Percentiles rank a stretch among this genome's conserved stretches.
Evolutionary conservation across 1,284 basidiomycete species (phyloP).

Genomic region (Cryptococcus deneoformans): DNA sequence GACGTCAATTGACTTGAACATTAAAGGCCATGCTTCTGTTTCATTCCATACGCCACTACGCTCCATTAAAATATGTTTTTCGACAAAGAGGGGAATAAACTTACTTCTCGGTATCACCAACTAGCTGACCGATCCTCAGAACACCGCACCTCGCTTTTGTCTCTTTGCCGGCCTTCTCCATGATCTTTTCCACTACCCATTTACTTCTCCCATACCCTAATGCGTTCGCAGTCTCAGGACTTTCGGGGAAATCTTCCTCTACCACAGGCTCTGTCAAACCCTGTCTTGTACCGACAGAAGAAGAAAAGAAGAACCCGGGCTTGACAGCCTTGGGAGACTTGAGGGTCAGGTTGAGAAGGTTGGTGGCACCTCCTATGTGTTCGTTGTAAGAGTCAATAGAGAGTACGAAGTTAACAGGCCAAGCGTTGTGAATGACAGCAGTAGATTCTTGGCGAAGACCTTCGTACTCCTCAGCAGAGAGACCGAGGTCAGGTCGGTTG

Average conservation of each 20-base stretch:
- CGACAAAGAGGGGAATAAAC: constrained; percentile 1
- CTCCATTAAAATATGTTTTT: constrained; percentile 13
- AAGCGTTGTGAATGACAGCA: constrained; percentile 54
- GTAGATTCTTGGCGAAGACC: constrained; percentile 50
- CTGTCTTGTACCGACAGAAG: constrained; percentile 54
- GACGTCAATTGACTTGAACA: constrained; percentile 51
- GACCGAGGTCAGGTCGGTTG: constrained; percentile 51
- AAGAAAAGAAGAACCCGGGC: constrained; percentile 59
- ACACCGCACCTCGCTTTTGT: constrained; percentile 48
- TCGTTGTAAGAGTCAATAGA: constrained; percentile 55
- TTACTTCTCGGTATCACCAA: constrained; percentile 53
- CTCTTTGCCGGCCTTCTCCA: constrained; percentile 49
- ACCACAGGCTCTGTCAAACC: constrained; percentile 27
- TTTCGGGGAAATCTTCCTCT: constrained; percentile 29
- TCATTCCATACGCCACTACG: constrained; percentile 59
- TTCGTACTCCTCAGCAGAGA: constrained; percentile 48
- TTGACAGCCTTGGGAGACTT: constrained; percentile 46
- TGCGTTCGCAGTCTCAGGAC: constrained; percentile 28
- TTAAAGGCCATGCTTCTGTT: constrained; percentile 56
- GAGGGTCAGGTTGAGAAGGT: constrained; percentile 58
- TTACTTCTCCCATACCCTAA: constrained; percentile 62
- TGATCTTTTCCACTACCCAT: constrained; percentile 62
- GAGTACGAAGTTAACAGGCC: constrained; percentile 48
- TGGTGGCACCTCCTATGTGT: constrained; percentile 56
- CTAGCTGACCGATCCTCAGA: constrained; percentile 53